Conservation (phyloP, 345 rosid species). For the Pistacia vera region DNA sequence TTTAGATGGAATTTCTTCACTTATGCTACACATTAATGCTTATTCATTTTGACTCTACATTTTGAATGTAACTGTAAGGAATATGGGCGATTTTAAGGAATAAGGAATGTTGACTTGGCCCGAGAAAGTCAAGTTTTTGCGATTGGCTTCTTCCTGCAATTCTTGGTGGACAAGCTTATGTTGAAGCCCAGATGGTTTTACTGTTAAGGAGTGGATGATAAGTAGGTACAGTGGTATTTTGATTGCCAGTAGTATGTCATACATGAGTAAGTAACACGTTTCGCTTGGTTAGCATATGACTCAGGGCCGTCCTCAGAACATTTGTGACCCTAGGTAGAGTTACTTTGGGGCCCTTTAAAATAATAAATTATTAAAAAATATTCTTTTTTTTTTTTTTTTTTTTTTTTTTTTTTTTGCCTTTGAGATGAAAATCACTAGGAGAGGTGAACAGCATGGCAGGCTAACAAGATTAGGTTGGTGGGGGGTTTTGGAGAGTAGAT, state of each 20-base stretch:
- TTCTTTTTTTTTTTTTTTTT: no score
- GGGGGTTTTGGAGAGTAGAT: no score
- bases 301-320: no score
- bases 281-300: neutral
- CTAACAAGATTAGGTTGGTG: no score
- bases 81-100: constrained; percentile 90
- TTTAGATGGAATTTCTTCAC: constrained; percentile 6
- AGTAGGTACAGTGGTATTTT: constrained; percentile 52
- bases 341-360: no score
- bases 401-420: no score
- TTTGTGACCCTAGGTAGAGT: no score
- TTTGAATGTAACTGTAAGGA: constrained; percentile 46
- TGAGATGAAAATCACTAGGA: no score
- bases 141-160: constrained; percentile 96
- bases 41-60: neutral
- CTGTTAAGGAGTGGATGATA: constrained; percentile 87
- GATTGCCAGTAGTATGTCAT: neutral
- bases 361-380: no score
- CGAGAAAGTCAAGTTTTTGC: constrained; percentile 96
- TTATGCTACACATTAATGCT: neutral
- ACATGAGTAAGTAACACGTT: neutral
- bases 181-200: constrained; percentile 93
- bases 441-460: no score
- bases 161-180: constrained; percentile 88
- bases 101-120: constrained; percentile 98